Conservation (phyloP, 305 asterid species). For the Ajuga reptans region DNA sequence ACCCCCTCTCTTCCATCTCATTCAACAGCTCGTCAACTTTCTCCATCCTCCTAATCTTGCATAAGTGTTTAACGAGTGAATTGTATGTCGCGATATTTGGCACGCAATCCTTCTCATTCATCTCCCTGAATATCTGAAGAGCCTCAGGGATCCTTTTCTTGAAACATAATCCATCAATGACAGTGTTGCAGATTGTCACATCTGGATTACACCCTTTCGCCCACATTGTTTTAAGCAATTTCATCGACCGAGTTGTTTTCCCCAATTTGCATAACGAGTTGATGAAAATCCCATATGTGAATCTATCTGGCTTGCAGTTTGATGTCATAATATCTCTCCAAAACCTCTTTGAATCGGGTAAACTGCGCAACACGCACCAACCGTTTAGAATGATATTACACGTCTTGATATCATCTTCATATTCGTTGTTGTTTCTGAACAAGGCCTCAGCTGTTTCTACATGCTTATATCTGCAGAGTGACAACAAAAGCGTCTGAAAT, state of each 20-base stretch:
- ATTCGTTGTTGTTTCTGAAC: slow-evolving; percentile 40
- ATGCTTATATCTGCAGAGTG: slow-evolving; percentile 66
- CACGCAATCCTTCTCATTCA: slow-evolving; percentile 39
- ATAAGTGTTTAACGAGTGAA: slow-evolving; percentile 54
- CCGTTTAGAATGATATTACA: slow-evolving; percentile 73
- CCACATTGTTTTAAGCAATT: slow-evolving; percentile 64
- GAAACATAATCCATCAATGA: slow-evolving; percentile 74
- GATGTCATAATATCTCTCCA: slow-evolving; percentile 62
- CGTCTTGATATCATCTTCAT: slow-evolving; percentile 49
- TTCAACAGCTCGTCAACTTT: slow-evolving; percentile 47
- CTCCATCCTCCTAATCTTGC: slow-evolving; percentile 56
- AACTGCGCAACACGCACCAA: slow-evolving; percentile 72
- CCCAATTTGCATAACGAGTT: slow-evolving; percentile 59
- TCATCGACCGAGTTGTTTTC: slow-evolving; percentile 45
- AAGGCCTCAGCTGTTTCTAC: slow-evolving; percentile 67
- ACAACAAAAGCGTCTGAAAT: slow-evolving; percentile 58
- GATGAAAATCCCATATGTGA: slow-evolving; percentile 55
- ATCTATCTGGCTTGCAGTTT: slow-evolving; percentile 46
- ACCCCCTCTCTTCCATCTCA: slow-evolving; percentile 52
- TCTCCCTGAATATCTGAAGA: slow-evolving; percentile 41
- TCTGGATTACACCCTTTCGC: slow-evolving; percentile 53
- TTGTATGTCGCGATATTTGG: slow-evolving; percentile 60
- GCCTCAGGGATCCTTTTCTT: slow-evolving; percentile 83
- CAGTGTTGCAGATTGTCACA: slow-evolving; percentile 54
- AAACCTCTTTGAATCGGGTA: slow-evolving; percentile 67